Percentiles rank a stretch among this genome's conserved stretches.
These are phyloP conservation scores for Carex littledalei DNA, from an alignment of 176 grass and related monocot species.

Conservation along the genomic window DNA sequence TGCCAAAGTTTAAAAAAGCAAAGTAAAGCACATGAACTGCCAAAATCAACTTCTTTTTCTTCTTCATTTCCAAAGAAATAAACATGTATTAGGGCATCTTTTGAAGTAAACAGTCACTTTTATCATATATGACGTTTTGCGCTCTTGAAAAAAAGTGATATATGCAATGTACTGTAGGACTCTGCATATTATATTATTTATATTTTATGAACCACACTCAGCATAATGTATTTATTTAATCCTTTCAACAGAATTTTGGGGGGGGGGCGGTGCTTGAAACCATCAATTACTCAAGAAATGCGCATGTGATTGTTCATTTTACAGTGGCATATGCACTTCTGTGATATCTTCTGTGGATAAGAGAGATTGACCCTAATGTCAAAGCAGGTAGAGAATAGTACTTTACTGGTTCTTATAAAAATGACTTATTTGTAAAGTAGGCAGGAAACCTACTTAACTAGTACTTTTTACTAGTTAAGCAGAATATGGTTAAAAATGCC, in stretches of 20 bases:
- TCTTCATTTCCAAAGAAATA: background rate
- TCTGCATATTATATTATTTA: background rate
- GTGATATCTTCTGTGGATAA: background rate
- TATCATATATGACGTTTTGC: background rate
- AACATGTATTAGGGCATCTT: background rate
- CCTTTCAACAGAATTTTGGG: background rate
- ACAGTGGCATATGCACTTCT: background rate
- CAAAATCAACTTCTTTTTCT: background rate
- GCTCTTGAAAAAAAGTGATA: background rate
- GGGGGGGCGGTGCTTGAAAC: background rate
- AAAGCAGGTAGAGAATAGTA: background rate
- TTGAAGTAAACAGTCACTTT: background rate
- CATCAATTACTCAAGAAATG: background rate
- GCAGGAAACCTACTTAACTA: constrained; percentile 3
- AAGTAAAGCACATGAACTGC: background rate
- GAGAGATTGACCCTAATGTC: background rate
- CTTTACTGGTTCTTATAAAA: background rate
- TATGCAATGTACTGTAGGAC: background rate
- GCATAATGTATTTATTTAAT: background rate
- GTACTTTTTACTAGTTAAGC: background rate
- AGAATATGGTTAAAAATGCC: background rate
- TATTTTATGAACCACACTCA: background rate
- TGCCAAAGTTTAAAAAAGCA: background rate
- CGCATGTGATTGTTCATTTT: background rate
- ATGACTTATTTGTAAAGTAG: background rate